Conservation (phyloP, 1,139 yeast genomes). For the Hansenula lynferdii region DNA sequence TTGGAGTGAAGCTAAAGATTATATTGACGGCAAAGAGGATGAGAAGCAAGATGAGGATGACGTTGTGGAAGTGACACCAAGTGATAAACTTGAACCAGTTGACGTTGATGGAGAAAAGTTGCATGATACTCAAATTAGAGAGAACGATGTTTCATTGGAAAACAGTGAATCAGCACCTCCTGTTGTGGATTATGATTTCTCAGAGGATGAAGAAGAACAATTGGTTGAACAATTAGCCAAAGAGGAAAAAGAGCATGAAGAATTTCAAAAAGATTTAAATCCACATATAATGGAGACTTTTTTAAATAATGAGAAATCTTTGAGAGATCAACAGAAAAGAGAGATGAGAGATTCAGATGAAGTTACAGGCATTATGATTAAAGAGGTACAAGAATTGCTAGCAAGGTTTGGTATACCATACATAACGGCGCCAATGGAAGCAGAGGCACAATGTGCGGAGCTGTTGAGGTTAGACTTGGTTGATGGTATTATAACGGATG, state of each 20-base stretch:
- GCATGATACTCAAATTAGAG: neutral
- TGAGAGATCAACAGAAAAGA: conserved; percentile 49
- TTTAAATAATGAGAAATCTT: conserved; percentile 43
- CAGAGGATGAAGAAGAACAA: conserved; percentile 72
- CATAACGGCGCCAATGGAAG: conserved; percentile 96
- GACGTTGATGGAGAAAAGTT: conserved; percentile 10
- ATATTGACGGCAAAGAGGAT: conserved; percentile 14
- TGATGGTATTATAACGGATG: conserved; percentile 96
- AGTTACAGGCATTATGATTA: conserved; percentile 80
- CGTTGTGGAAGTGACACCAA: conserved; percentile 12
- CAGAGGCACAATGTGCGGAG: conserved; percentile 97
- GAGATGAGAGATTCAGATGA: conserved; percentile 88
- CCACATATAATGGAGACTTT: conserved; percentile 13
- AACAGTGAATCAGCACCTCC: conserved; percentile 16
- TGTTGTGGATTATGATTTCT: conserved; percentile 56
- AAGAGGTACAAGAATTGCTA: conserved; percentile 84
- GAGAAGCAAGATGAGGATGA: conserved; percentile 8
- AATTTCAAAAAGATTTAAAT: conserved; percentile 49
- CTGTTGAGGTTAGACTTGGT: conserved; percentile 61
- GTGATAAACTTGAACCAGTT: too few species aligned
- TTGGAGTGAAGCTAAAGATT: conserved; percentile 40
- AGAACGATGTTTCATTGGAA: conserved; percentile 13
- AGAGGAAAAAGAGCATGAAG: conserved; percentile 70
- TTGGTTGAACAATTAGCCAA: conserved; percentile 54
- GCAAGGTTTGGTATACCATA: conserved; percentile 90